Evolutionary conservation across 169 alveolate species (phyloP), one percentile per base, ranked within the genome.

Genomic region (Cryptosporidium parvum): DNA sequence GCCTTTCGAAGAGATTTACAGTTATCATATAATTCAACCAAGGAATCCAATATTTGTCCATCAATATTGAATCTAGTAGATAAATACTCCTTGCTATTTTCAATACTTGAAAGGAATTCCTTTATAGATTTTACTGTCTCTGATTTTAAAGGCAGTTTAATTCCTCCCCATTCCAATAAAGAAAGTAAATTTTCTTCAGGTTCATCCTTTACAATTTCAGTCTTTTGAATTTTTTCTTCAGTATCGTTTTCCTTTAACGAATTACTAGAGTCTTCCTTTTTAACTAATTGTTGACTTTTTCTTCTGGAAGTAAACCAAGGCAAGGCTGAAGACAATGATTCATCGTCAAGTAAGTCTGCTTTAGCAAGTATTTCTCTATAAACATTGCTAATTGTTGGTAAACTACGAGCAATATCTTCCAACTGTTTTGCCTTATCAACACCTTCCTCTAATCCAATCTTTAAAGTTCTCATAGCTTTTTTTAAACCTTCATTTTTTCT

Each of bases 381-480:
- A 7, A 91, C 86, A 68, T 69, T 75, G 59, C 70, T 56, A 45
- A 72, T 58, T 4, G 70, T 84, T 51, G 91, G 86, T 5, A 67
- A 72, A 23, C 75, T 75, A 18, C 75, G 23, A 37, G 71, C 92
- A 58, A 73, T 65, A 53, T 42, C 86, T 58, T 84, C 72, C 85
- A 67, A 39, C 23, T 52, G 85, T 51, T 85, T 59, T 16, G 85
- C 73, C 56, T 44, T 65, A 69, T 70, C 93, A 8, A 44, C 91
- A 31, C 65, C 85, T 29, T 42, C 72, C 53, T 65, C 91, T 14
- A 85, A 35, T 23, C 93, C 91, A 59, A 94, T 92, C 35, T 93
- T 93, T 45, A 94, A 94, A 58, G 96, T 93, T 48, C 84, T 73
- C 93, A 92, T 91, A 12, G 97, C 96, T 53, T 91, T 84, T 26